These are phyloP conservation scores for Tulasnella sp. DNA, from an alignment of 768 basidiomycete genomes.

Conservation along the genomic window DNA sequence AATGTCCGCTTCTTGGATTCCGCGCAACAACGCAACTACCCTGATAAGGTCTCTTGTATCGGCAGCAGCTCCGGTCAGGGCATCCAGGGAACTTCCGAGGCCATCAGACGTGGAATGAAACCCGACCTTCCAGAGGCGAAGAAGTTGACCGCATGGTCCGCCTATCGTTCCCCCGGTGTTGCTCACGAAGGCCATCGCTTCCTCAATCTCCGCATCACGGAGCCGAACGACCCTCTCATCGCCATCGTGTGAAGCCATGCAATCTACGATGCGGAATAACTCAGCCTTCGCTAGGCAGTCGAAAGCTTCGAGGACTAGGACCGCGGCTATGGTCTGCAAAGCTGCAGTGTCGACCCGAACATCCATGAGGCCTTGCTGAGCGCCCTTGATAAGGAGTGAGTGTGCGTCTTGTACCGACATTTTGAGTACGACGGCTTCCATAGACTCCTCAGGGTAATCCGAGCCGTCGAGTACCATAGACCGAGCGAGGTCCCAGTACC, in stretches of 20 bases:
- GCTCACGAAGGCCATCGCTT: slow-evolving; percentile 9
- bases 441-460: not conserved
- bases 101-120: not conserved
- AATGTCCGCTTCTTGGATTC: not conserved
- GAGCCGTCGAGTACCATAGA: not conserved
- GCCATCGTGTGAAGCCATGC: not conserved
- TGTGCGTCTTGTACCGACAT: not conserved
- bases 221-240: not conserved
- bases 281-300: not conserved
- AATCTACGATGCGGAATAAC: not conserved
- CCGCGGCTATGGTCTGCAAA: not conserved
- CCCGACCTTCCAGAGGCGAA: not conserved
- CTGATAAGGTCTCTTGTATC: not conserved
- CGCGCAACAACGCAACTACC: not conserved
- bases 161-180: not conserved
- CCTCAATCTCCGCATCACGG: not conserved
- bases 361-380: not conserved
- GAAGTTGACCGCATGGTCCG: not conserved
- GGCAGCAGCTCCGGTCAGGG: not conserved
- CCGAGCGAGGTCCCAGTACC: not conserved
- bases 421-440: not conserved
- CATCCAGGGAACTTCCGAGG: not conserved
- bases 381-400: not conserved
- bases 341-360: not conserved
- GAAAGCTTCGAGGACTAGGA: slow-evolving; percentile 7